phyloP scores from a whole-genome alignment of 2,329 filamentous ascomycete genomes.

The Zelopaecilomyces penicillatus region DNA sequence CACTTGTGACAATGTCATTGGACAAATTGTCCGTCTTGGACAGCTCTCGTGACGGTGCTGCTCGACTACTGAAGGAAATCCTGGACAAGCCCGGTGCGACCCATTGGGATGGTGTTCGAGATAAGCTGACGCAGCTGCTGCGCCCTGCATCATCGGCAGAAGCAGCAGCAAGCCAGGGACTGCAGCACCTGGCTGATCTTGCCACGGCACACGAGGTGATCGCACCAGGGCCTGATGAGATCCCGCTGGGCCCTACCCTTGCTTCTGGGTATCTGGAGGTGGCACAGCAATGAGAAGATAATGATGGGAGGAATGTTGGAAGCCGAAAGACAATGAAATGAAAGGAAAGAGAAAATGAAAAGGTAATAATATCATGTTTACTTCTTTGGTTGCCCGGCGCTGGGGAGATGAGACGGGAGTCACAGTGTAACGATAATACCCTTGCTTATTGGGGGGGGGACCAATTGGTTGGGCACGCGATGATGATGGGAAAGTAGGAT shows the following conservation, averaged over 20 bases:
- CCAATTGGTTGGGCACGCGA: too few species aligned
- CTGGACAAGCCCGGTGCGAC: conserved; percentile 42
- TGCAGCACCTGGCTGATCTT: conserved; percentile 54
- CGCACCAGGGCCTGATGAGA: conserved; percentile 21
- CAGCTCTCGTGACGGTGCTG: conserved; percentile 48
- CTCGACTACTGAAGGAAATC: conserved; percentile 46
- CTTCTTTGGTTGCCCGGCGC: background rate
- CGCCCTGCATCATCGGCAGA: conserved; percentile 29
- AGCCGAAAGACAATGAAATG: conserved; percentile 9
- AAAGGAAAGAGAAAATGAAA: conserved; percentile 5
- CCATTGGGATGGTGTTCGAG: conserved; percentile 50
- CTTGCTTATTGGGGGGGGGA: too few species aligned
- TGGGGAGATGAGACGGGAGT: background rate
- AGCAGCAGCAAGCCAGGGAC: conserved; percentile 39
- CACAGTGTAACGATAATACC: too few species aligned
- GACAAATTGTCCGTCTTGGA: conserved; percentile 49
- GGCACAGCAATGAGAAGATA: conserved; percentile 12
- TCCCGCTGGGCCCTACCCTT: conserved; percentile 24
- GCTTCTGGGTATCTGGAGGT: conserved; percentile 28
- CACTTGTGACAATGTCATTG: conserved; percentile 52
- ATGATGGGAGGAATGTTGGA: conserved; percentile 8
- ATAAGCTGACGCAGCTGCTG: conserved; percentile 29
- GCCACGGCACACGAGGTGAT: conserved; percentile 36
- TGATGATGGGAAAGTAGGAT: too few species aligned
- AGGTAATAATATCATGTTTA: too few species aligned